phyloP scores from a whole-genome alignment of 2,329 filamentous ascomycete species.

The Aureobasidium sp. region DNA sequence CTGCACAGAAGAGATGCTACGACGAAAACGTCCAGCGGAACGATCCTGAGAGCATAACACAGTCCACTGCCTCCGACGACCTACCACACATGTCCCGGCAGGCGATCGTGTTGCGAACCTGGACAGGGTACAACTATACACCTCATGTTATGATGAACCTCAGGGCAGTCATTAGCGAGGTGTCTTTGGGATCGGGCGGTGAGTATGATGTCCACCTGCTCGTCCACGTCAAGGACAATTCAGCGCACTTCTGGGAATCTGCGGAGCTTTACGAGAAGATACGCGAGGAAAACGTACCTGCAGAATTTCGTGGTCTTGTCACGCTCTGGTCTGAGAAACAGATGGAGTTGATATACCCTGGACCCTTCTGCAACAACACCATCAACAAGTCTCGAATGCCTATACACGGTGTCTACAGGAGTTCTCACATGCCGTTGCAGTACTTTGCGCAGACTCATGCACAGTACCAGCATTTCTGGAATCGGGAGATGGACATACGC shows the following conservation, averaged over 20 bases:
- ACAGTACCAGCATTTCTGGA: constrained; percentile 56
- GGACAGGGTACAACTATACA: constrained; percentile 71
- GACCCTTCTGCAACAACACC: constrained; percentile 67
- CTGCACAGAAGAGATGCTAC: background rate
- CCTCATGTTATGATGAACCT: constrained; percentile 72
- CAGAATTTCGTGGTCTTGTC: constrained; percentile 79
- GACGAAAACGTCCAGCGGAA: background rate
- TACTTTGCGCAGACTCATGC: constrained; percentile 43
- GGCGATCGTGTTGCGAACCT: constrained; percentile 75
- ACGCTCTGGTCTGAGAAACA: constrained; percentile 91
- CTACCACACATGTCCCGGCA: constrained; percentile 45
- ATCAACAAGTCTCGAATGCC: constrained; percentile 53
- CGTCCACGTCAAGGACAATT: constrained; percentile 72
- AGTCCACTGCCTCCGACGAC: background rate
- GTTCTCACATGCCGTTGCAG: constrained; percentile 41
- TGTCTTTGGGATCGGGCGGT: constrained; percentile 69
- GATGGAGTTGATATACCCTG: constrained; percentile 85
- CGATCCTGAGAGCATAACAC: too few relatives aligned
- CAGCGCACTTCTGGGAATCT: constrained; percentile 69
- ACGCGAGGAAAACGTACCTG: constrained; percentile 60
- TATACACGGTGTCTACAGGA: constrained; percentile 82
- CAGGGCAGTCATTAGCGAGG: constrained; percentile 73
- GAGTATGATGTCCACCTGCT: constrained; percentile 82
- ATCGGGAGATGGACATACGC: constrained; percentile 83
- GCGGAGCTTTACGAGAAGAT: constrained; percentile 56